Conservation (phyloP, 1,284 basidiomycete species). For the Mycena sp. region DNA sequence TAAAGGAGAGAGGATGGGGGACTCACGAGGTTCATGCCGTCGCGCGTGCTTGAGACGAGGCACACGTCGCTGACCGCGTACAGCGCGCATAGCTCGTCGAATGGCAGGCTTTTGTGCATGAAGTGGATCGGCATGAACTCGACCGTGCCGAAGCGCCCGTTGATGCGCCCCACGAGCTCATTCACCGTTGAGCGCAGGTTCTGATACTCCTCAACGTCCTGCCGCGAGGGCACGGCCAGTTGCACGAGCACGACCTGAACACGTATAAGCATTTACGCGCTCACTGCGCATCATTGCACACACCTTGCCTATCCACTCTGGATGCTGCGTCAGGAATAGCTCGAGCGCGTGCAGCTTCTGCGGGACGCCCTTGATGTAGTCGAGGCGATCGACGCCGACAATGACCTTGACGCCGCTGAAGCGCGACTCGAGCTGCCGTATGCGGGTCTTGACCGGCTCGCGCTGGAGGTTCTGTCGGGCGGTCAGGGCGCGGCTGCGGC, state of each 20-base stretch:
- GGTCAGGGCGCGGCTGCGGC: not conserved
- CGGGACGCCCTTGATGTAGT: constrained; percentile 99
- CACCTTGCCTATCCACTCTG: constrained; percentile 97
- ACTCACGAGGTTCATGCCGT: constrained; percentile 98
- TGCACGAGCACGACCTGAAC: constrained; percentile 87
- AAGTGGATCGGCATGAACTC: constrained; percentile 99
- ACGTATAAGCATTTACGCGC: too few species aligned
- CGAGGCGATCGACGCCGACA: constrained; percentile 96
- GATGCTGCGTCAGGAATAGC: constrained; percentile 95
- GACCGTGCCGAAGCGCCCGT: constrained; percentile 97
- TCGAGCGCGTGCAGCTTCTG: constrained; percentile 98
- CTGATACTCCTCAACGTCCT: constrained; percentile 99
- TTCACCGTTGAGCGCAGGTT: constrained; percentile 96
- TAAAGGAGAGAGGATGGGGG: constrained; percentile 11
- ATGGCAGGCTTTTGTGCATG: constrained; percentile 94
- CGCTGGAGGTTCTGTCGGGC: constrained; percentile 74
- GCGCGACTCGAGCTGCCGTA: constrained; percentile 85
- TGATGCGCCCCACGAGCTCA: constrained; percentile 97
- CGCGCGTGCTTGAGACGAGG: constrained; percentile 93
- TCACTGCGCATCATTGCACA: too few species aligned
- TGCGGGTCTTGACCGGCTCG: constrained; percentile 81
- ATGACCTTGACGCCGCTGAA: constrained; percentile 98
- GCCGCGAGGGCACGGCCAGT: constrained; percentile 95
- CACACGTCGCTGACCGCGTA: constrained; percentile 98
- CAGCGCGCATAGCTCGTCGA: constrained; percentile 96